Evolutionary conservation across 2,329 filamentous ascomycete genomes (phyloP).

Genomic region (Zymoseptoria brevis): DNA sequence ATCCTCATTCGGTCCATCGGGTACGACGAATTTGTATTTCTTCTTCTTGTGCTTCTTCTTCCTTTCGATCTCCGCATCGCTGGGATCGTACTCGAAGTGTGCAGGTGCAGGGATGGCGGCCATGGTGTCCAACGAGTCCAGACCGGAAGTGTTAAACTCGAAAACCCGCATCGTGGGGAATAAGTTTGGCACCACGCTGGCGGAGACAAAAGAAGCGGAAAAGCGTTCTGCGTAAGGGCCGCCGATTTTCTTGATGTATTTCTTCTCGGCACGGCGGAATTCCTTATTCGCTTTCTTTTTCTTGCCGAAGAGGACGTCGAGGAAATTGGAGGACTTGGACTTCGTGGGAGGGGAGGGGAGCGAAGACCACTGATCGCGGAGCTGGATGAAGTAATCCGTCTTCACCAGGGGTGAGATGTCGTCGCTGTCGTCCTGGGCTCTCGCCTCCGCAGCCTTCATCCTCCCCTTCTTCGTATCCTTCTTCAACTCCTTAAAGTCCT

Average conservation of each 20-base stretch:
- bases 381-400: conserved; percentile 69
- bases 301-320: conserved; percentile 24
- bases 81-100: conserved; percentile 8
- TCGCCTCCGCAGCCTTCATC: conserved; percentile 23
- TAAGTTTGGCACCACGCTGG: conserved; percentile 87
- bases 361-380: conserved; percentile 69
- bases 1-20: conserved; percentile 63
- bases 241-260: conserved; percentile 60
- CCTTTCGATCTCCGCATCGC: conserved; percentile 34
- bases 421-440: conserved; percentile 20
- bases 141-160: conserved; percentile 81
- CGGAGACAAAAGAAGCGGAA: conserved; percentile 68
- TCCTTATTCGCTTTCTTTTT: conserved; percentile 35
- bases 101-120: conserved; percentile 14
- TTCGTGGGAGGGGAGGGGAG: conserved; percentile 50
- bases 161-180: conserved; percentile 74
- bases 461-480: conserved; percentile 43
- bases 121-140: conserved; percentile 42
- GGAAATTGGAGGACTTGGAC: conserved; percentile 16
- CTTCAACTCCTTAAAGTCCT: conserved; percentile 72
- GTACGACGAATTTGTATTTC: conserved; percentile 46
- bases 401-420: conserved; percentile 59
- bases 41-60: conserved; percentile 40
- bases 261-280: conserved; percentile 46
- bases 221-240: conserved; percentile 80